phyloP scores from a whole-genome alignment of 768 basidiomycete genomes.

The Suillus brevipes region DNA sequence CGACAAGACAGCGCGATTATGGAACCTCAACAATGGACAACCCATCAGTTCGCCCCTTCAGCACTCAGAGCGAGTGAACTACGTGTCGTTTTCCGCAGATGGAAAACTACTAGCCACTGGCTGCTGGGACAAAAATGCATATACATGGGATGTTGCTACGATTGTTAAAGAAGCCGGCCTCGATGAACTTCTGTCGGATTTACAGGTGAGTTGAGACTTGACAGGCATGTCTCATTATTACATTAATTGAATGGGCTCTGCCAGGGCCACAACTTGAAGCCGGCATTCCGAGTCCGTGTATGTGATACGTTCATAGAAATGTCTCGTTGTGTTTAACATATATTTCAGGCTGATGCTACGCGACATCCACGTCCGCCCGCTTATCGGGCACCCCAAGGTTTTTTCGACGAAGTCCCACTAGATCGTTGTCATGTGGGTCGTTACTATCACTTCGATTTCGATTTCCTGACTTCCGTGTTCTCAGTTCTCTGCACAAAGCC shows the following conservation, averaged over 20 bases:
- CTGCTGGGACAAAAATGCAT: neutral
- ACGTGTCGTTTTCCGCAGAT: neutral
- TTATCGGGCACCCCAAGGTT: neutral
- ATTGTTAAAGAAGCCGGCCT: neutral
- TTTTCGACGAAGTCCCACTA: neutral
- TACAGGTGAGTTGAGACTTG: neutral
- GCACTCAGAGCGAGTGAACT: neutral
- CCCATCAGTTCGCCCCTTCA: neutral
- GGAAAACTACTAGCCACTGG: neutral
- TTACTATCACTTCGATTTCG: neutral
- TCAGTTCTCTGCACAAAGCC: neutral
- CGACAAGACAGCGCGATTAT: slow-evolving; percentile 7
- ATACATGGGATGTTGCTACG: neutral
- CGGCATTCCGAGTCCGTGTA: neutral
- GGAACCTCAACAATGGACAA: neutral
- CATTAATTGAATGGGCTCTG: neutral
- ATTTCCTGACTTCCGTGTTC: neutral
- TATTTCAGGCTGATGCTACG: neutral
- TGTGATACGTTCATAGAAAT: neutral
- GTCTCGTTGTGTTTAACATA: neutral
- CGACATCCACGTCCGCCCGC: neutral
- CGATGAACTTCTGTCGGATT: neutral
- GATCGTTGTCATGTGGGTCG: neutral
- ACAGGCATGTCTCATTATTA: neutral
- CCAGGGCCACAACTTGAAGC: neutral